These are phyloP conservation scores for Piromyces finnis DNA, from an alignment of 192 early-diverging fungal genomes.

Conservation along the genomic window DNA sequence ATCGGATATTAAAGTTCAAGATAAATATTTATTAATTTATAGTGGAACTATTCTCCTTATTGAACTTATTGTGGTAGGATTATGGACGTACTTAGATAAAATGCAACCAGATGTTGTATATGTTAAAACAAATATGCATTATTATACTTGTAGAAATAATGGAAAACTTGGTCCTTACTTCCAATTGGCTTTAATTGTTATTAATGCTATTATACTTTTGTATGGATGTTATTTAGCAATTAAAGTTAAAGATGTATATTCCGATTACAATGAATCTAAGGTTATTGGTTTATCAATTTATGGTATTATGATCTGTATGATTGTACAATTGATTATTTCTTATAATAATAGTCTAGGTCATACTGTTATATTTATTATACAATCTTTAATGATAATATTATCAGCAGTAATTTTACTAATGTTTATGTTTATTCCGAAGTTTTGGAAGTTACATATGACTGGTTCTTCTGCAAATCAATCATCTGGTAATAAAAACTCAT, in stretches of 20 bases:
- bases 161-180: background rate
- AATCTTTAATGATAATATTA: background rate
- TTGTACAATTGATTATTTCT: background rate
- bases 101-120: background rate
- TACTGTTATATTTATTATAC: background rate
- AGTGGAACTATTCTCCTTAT: background rate
- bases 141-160: background rate
- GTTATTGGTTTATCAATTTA: background rate
- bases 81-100: background rate
- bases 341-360: background rate
- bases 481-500: background rate
- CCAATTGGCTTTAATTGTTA: background rate
- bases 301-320: background rate
- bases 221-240: background rate
- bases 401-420: background rate
- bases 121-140: background rate
- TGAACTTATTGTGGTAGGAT: background rate
- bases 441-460: background rate
- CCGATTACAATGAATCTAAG: background rate
- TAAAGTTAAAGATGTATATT: background rate
- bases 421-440: background rate
- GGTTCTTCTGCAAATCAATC: background rate
- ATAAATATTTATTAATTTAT: background rate
- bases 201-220: background rate
- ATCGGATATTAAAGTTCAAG: background rate